Percentiles rank a stretch among this genome's conserved stretches.
Conservation (phyloP, 441 rosid genomes). For the Bocquillonia castaneifolia region DNA sequence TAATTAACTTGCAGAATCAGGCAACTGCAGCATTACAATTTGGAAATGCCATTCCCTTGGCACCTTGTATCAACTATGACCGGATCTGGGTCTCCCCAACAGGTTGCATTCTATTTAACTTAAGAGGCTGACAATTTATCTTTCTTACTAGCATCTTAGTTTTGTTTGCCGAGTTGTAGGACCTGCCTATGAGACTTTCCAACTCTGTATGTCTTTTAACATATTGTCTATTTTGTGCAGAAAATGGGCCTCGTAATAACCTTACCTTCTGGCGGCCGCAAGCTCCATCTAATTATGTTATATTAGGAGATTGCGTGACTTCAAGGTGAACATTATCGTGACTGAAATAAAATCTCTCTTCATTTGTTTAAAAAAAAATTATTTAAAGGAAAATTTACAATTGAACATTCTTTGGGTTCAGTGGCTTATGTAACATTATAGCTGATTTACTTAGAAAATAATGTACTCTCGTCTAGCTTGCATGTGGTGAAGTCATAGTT, state of each 20-base stretch:
- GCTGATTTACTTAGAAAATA: background rate
- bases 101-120: constrained; percentile 44
- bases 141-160: constrained; percentile 10
- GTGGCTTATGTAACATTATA: background rate
- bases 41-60: constrained; percentile 82
- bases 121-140: constrained; percentile 13
- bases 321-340: constrained; percentile 57
- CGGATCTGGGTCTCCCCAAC: constrained; percentile 84
- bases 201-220: constrained; percentile 10
- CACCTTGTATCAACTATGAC: constrained; percentile 83
- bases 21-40: constrained; percentile 77
- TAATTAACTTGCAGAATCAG: constrained; percentile 86
- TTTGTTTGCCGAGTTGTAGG: constrained; percentile 8
- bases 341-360: background rate
- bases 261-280: constrained; percentile 98
- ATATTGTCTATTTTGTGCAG: constrained; percentile 43
- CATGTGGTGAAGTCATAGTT: background rate
- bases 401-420: background rate
- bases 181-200: constrained; percentile 1
- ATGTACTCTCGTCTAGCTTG: constrained; percentile 2
- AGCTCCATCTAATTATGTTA: constrained; percentile 94
- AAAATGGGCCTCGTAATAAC: constrained; percentile 63
- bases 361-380: background rate
- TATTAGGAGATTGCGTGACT: constrained; percentile 97
- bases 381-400: background rate